Conservation (phyloP, 2,329 filamentous ascomycete species). For the Bipolaris bicolor region DNA sequence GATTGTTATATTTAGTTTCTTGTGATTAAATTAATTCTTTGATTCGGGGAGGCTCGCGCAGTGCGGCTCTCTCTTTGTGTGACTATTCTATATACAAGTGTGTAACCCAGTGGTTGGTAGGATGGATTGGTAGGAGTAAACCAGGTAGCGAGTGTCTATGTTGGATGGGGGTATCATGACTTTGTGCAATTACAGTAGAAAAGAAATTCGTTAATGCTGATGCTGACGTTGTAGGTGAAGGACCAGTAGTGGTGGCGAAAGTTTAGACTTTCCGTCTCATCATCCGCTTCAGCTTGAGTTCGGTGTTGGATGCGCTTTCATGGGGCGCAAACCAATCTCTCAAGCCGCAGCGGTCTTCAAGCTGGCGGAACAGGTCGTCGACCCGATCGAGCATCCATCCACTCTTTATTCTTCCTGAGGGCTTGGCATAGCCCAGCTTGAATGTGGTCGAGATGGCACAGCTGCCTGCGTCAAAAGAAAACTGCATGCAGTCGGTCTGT, state of each 20-base stretch:
- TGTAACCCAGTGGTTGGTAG: too few relatives aligned
- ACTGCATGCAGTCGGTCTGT: constrained; percentile 43
- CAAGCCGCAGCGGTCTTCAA: constrained; percentile 43
- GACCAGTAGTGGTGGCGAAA: background rate
- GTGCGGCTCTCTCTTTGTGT: too few relatives aligned
- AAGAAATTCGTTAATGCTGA: constrained; percentile 1
- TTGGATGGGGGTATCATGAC: constrained; percentile 16
- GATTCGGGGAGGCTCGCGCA: too few relatives aligned
- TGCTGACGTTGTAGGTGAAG: background rate
- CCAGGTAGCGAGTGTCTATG: constrained; percentile 12
- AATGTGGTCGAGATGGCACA: constrained; percentile 42
- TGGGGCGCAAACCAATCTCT: constrained; percentile 44
- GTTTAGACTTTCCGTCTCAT: constrained; percentile 8
- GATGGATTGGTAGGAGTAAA: background rate
- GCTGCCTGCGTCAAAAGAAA: constrained; percentile 42
- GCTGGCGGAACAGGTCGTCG: constrained; percentile 38
- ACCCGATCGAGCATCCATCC: constrained; percentile 49
- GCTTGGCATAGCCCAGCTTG: constrained; percentile 41
- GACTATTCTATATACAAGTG: background rate
- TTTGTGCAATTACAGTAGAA: background rate
- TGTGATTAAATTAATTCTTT: too few relatives aligned
- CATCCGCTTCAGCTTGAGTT: constrained; percentile 23
- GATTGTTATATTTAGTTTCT: too few relatives aligned
- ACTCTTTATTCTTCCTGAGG: constrained; percentile 32
- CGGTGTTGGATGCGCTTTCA: constrained; percentile 21